These are phyloP conservation scores for Ganoderma lucidum DNA, from an alignment of 1,284 basidiomycete genomes.

Conservation along the genomic window DNA sequence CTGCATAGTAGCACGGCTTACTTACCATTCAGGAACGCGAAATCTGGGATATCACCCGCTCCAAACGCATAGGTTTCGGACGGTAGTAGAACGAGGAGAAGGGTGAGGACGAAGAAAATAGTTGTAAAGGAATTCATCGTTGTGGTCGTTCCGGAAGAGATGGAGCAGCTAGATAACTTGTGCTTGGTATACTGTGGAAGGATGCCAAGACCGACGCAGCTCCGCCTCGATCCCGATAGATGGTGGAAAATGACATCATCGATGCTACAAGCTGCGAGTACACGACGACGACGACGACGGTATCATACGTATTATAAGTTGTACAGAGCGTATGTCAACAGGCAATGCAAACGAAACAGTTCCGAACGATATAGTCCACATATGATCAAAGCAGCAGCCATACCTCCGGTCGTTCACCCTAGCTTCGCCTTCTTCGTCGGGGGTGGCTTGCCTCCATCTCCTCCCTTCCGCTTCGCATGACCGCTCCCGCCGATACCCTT, in stretches of 20 bases:
- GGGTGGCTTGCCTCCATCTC: conserved; percentile 66
- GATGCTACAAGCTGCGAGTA: neutral
- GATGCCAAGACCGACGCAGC: conserved; percentile 27
- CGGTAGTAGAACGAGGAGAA: conserved; percentile 57
- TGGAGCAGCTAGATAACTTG: conserved; percentile 6
- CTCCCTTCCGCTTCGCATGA: conserved; percentile 66
- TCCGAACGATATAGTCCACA: conserved; percentile 26
- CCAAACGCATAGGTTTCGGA: conserved; percentile 60
- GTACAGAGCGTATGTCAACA: conserved; percentile 30
- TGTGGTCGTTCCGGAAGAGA: conserved; percentile 31
- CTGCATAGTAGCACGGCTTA: conserved; percentile 13
- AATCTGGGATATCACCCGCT: conserved; percentile 69
- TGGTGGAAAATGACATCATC: conserved; percentile 35
- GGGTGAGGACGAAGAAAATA: conserved; percentile 51
- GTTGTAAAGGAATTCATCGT: conserved; percentile 40
- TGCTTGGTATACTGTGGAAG: conserved; percentile 8
- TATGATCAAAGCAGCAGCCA: conserved; percentile 28
- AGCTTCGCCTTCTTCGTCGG: conserved; percentile 74
- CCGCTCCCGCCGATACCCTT: conserved; percentile 54
- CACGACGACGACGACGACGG: conserved; percentile 16
- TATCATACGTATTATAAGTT: conserved; percentile 30
- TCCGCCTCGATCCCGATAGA: conserved; percentile 16
- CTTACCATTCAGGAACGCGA: conserved; percentile 64
- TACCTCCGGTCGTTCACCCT: conserved; percentile 31
- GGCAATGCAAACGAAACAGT: conserved; percentile 29